phyloP scores from a whole-genome alignment of 2,329 filamentous ascomycete species.

The Clonostachys byssicola region DNA sequence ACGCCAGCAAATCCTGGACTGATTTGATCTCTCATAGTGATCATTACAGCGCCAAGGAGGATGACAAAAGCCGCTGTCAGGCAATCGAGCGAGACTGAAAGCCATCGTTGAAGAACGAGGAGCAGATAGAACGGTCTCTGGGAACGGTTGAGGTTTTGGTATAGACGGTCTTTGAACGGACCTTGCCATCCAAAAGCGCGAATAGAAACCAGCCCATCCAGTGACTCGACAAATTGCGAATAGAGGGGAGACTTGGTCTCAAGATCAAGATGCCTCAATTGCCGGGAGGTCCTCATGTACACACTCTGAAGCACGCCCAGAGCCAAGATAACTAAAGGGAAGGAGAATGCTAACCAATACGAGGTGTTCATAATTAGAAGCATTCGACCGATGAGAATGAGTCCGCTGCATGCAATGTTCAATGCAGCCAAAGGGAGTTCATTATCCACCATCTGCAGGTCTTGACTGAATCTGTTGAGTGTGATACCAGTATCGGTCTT shows the following conservation, averaged over 20 bases:
- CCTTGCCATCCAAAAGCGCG: conserved; percentile 33
- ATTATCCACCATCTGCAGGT: conserved; percentile 35
- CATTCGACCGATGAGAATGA: conserved; percentile 8
- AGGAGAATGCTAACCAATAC: conserved; percentile 25
- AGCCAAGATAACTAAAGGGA: conserved; percentile 28
- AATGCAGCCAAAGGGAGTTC: conserved; percentile 23
- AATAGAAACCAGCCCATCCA: conserved; percentile 40
- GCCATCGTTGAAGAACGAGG: conserved; percentile 43
- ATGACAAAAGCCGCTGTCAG: conserved; percentile 41
- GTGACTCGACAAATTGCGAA: conserved; percentile 44
- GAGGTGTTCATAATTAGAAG: conserved; percentile 14
- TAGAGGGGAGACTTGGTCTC: conserved; percentile 44
- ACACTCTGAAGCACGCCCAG: conserved; percentile 37
- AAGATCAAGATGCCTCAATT: conserved; percentile 45
- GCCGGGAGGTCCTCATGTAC: conserved; percentile 47
- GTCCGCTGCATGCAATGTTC: conserved; percentile 2
- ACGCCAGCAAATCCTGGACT: conserved; percentile 22
- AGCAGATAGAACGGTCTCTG: conserved; percentile 46
- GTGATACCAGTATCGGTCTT: conserved; percentile 31
- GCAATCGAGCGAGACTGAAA: conserved; percentile 41
- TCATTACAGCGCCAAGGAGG: conserved; percentile 37
- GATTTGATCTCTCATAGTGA: conserved; percentile 14
- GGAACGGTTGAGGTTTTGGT: conserved; percentile 29
- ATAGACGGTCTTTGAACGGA: conserved; percentile 29
- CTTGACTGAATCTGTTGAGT: conserved; percentile 38